Evolutionary conservation across 2,329 filamentous ascomycete genomes (phyloP).

Genomic region (Pseudocercospora eumusae): DNA sequence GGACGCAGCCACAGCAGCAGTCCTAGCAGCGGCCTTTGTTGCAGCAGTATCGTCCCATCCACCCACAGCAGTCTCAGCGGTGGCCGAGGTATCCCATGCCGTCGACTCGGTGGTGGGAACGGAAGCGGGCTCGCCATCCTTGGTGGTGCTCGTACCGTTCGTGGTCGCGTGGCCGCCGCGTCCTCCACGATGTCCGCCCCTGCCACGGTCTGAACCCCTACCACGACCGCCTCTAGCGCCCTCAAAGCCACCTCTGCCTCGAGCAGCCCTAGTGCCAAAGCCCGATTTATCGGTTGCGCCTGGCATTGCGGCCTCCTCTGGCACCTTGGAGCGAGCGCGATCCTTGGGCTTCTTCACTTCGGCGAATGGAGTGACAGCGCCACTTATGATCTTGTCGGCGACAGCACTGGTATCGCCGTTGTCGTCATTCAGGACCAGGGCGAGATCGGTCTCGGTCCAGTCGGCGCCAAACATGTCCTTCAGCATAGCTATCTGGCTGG

Average conservation of each 20-base stretch:
- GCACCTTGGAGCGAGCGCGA: conserved; percentile 69
- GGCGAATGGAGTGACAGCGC: conserved; percentile 78
- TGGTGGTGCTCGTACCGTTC: conserved; percentile 58
- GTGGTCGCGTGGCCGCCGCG: conserved; percentile 62
- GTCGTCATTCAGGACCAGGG: conserved; percentile 88
- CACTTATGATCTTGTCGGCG: conserved; percentile 77
- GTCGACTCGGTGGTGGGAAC: conserved; percentile 70
- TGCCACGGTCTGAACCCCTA: conserved; percentile 55
- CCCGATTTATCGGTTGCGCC: conserved; percentile 54
- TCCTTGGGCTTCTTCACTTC: conserved; percentile 82
- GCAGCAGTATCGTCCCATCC: conserved; percentile 32
- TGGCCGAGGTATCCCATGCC: conserved; percentile 59
- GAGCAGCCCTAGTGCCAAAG: conserved; percentile 45
- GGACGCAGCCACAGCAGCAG: conserved; percentile 26
- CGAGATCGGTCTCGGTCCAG: conserved; percentile 93
- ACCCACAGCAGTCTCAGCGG: conserved; percentile 32
- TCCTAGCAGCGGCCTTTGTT: conserved; percentile 35
- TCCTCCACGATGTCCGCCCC: conserved; percentile 56
- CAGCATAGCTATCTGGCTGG: conserved; percentile 74
- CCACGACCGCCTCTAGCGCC: conserved; percentile 62
- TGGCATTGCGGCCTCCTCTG: conserved; percentile 58
- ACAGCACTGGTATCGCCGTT: conserved; percentile 72
- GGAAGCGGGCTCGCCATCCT: conserved; percentile 56
- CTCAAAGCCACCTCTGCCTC: conserved; percentile 49
- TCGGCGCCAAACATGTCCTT: conserved; percentile 87